Conservation (phyloP, 371 early-diverging fungal species). For the Mortierella sp. region DNA sequence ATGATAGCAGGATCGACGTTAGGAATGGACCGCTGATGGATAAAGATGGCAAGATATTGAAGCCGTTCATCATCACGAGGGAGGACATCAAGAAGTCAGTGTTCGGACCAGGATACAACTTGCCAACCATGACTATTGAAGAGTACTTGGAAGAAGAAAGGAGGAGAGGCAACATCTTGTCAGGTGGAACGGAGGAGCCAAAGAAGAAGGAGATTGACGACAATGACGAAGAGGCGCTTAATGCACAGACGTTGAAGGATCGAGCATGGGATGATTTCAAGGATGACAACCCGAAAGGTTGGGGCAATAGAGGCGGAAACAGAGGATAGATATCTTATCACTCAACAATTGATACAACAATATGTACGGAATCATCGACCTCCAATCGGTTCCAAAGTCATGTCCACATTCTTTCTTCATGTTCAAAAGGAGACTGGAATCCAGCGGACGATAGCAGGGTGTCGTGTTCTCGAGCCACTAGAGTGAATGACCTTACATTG, state of each 20-base stretch:
- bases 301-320: constrained; percentile 74
- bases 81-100: constrained; percentile 81
- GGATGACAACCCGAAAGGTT: constrained; percentile 91
- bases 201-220: constrained; percentile 78
- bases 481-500: too few relatives aligned
- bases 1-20: constrained; percentile 24
- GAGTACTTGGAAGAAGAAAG: constrained; percentile 91
- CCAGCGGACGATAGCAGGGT: too few relatives aligned
- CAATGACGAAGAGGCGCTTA: constrained; percentile 82
- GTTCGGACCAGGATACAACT: constrained; percentile 86
- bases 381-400: too few relatives aligned
- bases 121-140: constrained; percentile 98
- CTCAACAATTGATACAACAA: too few relatives aligned
- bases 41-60: constrained; percentile 64
- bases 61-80: constrained; percentile 92
- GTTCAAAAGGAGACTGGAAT: too few relatives aligned
- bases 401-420: too few relatives aligned
- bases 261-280: constrained; percentile 94
- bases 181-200: constrained; percentile 76
- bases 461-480: too few relatives aligned
- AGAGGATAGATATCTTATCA: constrained; percentile 16
- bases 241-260: constrained; percentile 84
- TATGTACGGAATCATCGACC: not conserved
- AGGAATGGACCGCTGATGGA: constrained; percentile 46
- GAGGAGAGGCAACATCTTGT: constrained; percentile 88